Percentiles rank a stretch among this genome's conserved stretches.
Conservation (phyloP, 2,329 filamentous ascomycete species). For the Ophiocordyceps camponoti-rufipedis region DNA sequence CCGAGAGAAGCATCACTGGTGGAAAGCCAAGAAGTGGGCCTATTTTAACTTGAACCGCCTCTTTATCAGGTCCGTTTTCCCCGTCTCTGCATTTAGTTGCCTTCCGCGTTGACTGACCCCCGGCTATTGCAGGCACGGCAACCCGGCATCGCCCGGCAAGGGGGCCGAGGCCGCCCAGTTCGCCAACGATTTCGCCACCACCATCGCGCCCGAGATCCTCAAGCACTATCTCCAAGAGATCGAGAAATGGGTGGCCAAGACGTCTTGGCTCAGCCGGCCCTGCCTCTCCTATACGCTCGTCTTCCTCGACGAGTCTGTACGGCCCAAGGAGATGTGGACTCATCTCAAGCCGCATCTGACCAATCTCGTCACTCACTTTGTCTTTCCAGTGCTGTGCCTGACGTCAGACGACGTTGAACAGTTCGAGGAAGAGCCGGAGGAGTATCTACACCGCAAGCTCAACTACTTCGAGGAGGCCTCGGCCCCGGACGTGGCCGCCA, state of each 20-base stretch:
- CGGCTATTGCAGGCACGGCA: constrained; percentile 54
- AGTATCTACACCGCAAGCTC: constrained; percentile 91
- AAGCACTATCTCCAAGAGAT: constrained; percentile 90
- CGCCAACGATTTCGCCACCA: constrained; percentile 77
- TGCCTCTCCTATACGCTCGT: constrained; percentile 86
- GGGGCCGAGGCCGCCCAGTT: constrained; percentile 61
- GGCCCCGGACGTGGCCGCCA: constrained; percentile 84
- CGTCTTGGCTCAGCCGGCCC: constrained; percentile 84
- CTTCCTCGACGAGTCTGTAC: constrained; percentile 93
- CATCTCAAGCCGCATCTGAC: constrained; percentile 86
- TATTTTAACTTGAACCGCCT: constrained; percentile 95
- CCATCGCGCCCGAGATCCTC: constrained; percentile 88
- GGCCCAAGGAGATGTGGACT: constrained; percentile 93
- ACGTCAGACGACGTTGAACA: constrained; percentile 83
- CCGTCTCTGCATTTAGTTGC: not conserved
- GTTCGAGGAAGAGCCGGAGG: constrained; percentile 85
- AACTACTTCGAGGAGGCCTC: constrained; percentile 98
- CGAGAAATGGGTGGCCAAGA: constrained; percentile 93
- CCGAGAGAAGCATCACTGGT: constrained; percentile 91
- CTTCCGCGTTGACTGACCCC: not conserved
- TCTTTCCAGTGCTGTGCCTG: constrained; percentile 90
- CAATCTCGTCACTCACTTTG: constrained; percentile 79
- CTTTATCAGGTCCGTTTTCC: constrained; percentile 55
- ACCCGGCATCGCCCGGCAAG: constrained; percentile 59
- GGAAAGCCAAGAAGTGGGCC: constrained; percentile 99